phyloP scores from a whole-genome alignment of 805 yeast genomes.

The Saturnispora sanitii region DNA sequence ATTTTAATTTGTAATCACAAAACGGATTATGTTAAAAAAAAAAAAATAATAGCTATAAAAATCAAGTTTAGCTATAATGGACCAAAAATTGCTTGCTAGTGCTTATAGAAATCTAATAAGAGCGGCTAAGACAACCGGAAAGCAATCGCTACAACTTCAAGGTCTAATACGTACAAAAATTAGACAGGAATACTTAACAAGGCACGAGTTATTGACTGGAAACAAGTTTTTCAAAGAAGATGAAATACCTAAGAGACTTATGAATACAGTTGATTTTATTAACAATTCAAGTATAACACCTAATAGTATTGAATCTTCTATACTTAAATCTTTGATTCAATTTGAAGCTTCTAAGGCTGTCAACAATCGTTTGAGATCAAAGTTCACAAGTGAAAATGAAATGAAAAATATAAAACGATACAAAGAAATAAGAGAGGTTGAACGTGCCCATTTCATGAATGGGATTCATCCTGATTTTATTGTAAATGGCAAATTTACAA shows the following conservation, averaged over 20 bases:
- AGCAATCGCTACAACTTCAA: background rate
- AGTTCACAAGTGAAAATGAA: background rate
- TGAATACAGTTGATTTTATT: constrained; percentile 3
- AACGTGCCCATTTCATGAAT: constrained; percentile 1
- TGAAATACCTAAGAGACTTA: background rate
- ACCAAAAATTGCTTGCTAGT: background rate
- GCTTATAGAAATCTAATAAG: background rate
- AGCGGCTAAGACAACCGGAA: background rate
- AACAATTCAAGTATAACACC: background rate
- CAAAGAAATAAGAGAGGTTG: background rate
- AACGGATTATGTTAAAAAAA: too few relatives aligned
- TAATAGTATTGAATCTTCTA: background rate
- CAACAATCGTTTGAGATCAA: background rate
- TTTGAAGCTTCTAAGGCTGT: constrained; percentile 6
- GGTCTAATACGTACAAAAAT: constrained; percentile 1
- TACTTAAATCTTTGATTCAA: constrained; percentile 2
- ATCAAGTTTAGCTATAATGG: background rate
- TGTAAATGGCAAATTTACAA: background rate
- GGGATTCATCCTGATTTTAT: background rate
- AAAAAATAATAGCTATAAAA: too few relatives aligned
- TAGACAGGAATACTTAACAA: constrained; percentile 1
- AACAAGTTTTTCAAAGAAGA: background rate
- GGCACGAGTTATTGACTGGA: background rate
- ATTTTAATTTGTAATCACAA: too few relatives aligned
- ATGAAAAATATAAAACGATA: constrained; percentile 1